Evolutionary conservation across 2,329 filamentous ascomycete species (phyloP).

Genomic region (Cytospora paraplurivora): DNA sequence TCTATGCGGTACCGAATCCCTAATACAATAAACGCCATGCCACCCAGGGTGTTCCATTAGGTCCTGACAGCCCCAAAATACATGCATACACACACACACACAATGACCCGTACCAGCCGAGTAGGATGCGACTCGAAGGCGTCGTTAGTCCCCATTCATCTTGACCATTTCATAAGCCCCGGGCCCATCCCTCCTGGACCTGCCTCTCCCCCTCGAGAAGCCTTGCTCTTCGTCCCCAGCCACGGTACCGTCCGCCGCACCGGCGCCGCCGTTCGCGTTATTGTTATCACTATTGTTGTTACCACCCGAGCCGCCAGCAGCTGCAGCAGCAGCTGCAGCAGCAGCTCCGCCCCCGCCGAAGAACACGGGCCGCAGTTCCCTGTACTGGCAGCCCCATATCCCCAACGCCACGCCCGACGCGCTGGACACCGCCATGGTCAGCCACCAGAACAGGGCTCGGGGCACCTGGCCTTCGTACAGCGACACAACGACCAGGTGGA

Average conservation of each 20-base stretch:
- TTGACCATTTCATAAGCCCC: conserved; percentile 69
- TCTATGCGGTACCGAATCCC: conserved; percentile 20
- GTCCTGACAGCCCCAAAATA: neutral
- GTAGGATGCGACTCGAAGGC: neutral
- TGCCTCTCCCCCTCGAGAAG: conserved; percentile 51
- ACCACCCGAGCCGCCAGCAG: conserved; percentile 42
- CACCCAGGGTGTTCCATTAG: conserved; percentile 5
- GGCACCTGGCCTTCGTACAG: conserved; percentile 80
- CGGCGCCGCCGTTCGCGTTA: conserved; percentile 31
- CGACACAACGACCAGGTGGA: conserved; percentile 51
- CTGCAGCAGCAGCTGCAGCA: neutral
- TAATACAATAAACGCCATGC: conserved; percentile 21
- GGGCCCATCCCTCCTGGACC: conserved; percentile 55
- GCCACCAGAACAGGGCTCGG: conserved; percentile 85
- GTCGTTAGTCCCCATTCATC: conserved; percentile 43
- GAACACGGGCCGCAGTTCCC: conserved; percentile 84
- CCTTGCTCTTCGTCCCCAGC: conserved; percentile 51
- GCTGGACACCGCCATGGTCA: conserved; percentile 52
- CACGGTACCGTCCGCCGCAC: conserved; percentile 30
- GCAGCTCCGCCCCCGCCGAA: conserved; percentile 63
- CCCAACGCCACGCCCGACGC: conserved; percentile 61
- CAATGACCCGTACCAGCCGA: neutral
- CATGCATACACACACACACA: too few relatives aligned
- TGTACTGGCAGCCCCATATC: conserved; percentile 88
- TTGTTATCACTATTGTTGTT: conserved; percentile 30